Base-by-base conservation (phyloP, 2,329 filamentous ascomycete genomes). In the Zymoseptoria crescenta region DNA sequence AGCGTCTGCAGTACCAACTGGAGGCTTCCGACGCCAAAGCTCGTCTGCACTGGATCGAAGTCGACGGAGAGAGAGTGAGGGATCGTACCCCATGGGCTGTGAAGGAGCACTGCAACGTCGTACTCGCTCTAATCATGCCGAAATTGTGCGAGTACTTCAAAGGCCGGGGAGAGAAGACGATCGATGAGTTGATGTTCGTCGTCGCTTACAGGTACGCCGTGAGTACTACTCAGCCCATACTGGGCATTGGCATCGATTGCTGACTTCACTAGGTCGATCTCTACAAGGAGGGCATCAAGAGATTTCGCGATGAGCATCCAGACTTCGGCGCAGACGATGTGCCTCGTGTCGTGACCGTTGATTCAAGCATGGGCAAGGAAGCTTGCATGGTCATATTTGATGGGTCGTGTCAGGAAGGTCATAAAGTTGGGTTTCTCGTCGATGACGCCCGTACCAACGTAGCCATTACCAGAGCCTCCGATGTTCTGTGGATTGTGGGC, bases 351-450 rank as follows among this genome's bases (percentile, higher is more conserved):
- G 10, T 64, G 10, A 62, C 61, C 4, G 27, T 66, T 9, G 64
- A 66, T 10, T 49, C 57, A 5, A 59, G 54, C 9, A 62, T 65
- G 29, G 64, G 64, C 2, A 52, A 63, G 7, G 60, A 63, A 20
- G 41, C 64, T 7, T 51, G 29, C 5, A 62, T 65, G 58, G 60
- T 60, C 10, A 54, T 66, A 10, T 58, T 66, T n/a, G 64, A 66
- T 52, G 63, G 59, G 3, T 62, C 60, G 4, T 35, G 6, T 35
- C 30, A 35, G 24, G 2, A 24, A 10, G 30, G 13, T 10, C 8
- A 35, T 3, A 7, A 10, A 10, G 30, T 35, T 1, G 30, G 30
- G 10, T 3, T 13, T 7, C 13, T 13, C 30, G 8, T 35, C 29
- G 13, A 8, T 1, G 30, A 2, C 28, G 4, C 1, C 56, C 6